A percentile compares a stretch with the other conserved stretches of the same genome.
Conservation (phyloP, 1,284 basidiomycete species). For the Violaceomyces palustris region DNA sequence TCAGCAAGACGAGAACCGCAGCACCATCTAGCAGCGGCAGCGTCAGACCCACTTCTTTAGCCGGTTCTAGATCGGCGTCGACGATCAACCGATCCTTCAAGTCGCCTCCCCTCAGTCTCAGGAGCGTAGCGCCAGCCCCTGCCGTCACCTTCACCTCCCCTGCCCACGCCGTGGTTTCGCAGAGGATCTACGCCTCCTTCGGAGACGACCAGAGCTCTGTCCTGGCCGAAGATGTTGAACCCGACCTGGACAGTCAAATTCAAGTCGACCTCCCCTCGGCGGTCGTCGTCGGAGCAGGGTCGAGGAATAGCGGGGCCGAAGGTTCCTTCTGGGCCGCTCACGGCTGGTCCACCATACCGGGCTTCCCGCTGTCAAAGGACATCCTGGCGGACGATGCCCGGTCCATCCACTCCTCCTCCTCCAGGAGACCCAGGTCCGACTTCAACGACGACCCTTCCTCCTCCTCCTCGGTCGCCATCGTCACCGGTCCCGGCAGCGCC, state of each 20-base stretch:
- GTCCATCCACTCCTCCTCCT: constrained; percentile 36
- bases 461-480: neutral
- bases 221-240: constrained; percentile 19
- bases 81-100: neutral
- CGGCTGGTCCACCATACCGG: constrained; percentile 39
- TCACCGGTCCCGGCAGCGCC: neutral
- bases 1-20: too few species aligned
- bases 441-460: constrained; percentile 26
- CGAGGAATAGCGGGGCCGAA: constrained; percentile 9
- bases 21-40: neutral
- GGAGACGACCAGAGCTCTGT: constrained; percentile 29
- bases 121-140: constrained; percentile 24
- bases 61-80: constrained; percentile 7
- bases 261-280: neutral
- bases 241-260: constrained; percentile 13
- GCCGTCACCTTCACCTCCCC: constrained; percentile 33
- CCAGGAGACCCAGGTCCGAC: constrained; percentile 28
- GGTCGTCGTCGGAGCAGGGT: neutral
- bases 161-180: constrained; percentile 23
- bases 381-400: constrained; percentile 44
- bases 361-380: constrained; percentile 43
- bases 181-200: constrained; percentile 19
- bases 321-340: constrained; percentile 26
- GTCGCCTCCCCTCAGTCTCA: constrained; percentile 13
- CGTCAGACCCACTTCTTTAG: constrained; percentile 7